These are phyloP conservation scores for Pyronema domesticum DNA, from an alignment of 495 filamentous ascomycete species.

Conservation along the genomic window DNA sequence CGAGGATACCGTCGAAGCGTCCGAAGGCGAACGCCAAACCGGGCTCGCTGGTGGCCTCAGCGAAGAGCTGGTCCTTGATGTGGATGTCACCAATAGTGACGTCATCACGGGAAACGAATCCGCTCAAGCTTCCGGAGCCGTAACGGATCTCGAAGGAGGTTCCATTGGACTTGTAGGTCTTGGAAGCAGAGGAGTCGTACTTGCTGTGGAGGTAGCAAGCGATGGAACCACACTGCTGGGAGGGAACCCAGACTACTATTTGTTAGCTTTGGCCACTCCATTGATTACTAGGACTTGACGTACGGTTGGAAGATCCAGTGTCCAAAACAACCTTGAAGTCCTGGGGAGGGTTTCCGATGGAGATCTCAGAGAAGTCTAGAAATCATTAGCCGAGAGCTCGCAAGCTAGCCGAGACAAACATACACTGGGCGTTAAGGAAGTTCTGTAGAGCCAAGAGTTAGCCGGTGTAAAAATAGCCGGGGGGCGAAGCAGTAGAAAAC, in stretches of 20 bases:
- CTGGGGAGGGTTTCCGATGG: constrained; percentile 81
- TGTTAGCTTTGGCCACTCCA: constrained; percentile 1
- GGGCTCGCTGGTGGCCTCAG: constrained; percentile 85
- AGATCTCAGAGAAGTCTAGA: constrained; percentile 89
- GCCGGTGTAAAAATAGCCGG: constrained; percentile 1
- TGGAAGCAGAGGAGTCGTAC: constrained; percentile 82
- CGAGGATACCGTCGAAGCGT: constrained; percentile 93
- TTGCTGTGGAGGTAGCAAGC: constrained; percentile 95
- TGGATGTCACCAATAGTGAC: constrained; percentile 76
- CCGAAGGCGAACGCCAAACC: constrained; percentile 97
- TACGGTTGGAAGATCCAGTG: constrained; percentile 86
- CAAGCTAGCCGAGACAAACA: constrained; percentile 22
- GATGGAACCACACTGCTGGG: constrained; percentile 75
- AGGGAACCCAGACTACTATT: constrained; percentile 69
- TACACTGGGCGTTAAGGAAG: constrained; percentile 98
- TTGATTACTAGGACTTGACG: background rate
- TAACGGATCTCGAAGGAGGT: constrained; percentile 85
- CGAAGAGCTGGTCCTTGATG: constrained; percentile 78
- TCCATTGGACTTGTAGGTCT: constrained; percentile 87
- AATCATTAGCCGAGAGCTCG: background rate
- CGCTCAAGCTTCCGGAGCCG: constrained; percentile 85
- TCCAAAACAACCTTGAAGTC: constrained; percentile 96
- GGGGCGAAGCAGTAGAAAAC: background rate
- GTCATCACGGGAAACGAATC: constrained; percentile 77
- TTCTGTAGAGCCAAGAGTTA: constrained; percentile 33